phyloP scores from a whole-genome alignment of 768 basidiomycete genomes.

The Pulveroboletus sp. region DNA sequence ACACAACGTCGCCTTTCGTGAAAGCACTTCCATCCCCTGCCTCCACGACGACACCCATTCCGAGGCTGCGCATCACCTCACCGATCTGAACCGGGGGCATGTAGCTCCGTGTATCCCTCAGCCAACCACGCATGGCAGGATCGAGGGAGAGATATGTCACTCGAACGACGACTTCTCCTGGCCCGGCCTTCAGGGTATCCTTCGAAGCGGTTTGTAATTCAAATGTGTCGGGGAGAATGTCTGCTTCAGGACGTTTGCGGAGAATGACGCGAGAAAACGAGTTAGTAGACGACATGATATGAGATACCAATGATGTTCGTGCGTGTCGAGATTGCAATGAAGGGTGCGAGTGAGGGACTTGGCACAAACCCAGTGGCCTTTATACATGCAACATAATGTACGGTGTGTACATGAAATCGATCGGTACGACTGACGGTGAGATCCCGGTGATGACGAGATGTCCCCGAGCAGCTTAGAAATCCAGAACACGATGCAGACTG shows the following conservation, averaged over 20 bases:
- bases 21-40: constrained; percentile 54
- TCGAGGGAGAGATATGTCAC: constrained; percentile 81
- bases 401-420: too few species aligned
- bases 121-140: constrained; percentile 85
- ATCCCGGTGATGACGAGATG: too few species aligned
- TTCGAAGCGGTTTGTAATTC: constrained; percentile 52
- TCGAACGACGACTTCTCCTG: constrained; percentile 64
- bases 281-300: constrained; percentile 20
- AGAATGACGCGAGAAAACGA: constrained; percentile 71
- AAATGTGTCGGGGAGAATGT: constrained; percentile 76
- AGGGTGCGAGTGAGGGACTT: too few species aligned
- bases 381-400: too few species aligned
- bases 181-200: constrained; percentile 49
- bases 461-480: too few species aligned
- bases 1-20: constrained; percentile 67
- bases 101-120: constrained; percentile 72
- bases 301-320: neutral
- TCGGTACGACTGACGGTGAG: too few species aligned
- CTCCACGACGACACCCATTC: constrained; percentile 64
- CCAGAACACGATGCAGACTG: too few species aligned
- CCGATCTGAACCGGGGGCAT: constrained; percentile 70
- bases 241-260: constrained; percentile 64
- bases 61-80: constrained; percentile 73
- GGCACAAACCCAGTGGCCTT: neutral
- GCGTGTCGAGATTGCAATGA: neutral